phyloP scores from a whole-genome alignment of 495 filamentous ascomycete genomes.

The Articulospora tetracladia region DNA sequence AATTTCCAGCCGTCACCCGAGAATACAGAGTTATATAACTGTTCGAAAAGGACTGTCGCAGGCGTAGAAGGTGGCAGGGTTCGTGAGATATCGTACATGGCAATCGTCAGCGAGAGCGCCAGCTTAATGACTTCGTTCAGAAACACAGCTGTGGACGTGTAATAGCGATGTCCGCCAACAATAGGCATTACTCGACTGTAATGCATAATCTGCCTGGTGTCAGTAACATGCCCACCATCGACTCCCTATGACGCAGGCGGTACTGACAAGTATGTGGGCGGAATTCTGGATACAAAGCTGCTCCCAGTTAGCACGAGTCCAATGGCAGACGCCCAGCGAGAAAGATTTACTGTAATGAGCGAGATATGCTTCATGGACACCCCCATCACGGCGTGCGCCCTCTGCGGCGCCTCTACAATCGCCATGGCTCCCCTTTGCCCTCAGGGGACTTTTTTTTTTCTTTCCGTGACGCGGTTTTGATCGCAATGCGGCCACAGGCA shows the following conservation, averaged over 20 bases:
- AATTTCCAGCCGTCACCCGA: slow-evolving; percentile 96
- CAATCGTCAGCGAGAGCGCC: slow-evolving; percentile 76
- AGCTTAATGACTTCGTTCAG: slow-evolving; percentile 92
- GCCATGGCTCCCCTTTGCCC: slow-evolving; percentile 7
- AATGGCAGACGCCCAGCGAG: slow-evolving; percentile 13
- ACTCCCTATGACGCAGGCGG: not conserved
- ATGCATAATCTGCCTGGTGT: slow-evolving; percentile 59
- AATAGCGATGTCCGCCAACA: slow-evolving; percentile 77
- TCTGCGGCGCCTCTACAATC: slow-evolving; percentile 17
- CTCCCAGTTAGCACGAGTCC: slow-evolving; percentile 23
- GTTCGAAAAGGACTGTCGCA: slow-evolving; percentile 71
- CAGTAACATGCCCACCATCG: not conserved
- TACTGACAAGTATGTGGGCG: slow-evolving; percentile 64
- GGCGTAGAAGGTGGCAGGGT: slow-evolving; percentile 71
- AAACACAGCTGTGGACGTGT: slow-evolving; percentile 91
- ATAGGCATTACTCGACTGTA: slow-evolving; percentile 91
- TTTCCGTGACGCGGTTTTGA: not conserved
- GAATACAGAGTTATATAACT: slow-evolving; percentile 78
- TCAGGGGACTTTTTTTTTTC: not conserved
- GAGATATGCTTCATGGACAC: slow-evolving; percentile 74
- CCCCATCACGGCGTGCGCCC: slow-evolving; percentile 47
- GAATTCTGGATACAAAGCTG: slow-evolving; percentile 81
- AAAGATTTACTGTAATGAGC: slow-evolving; percentile 63
- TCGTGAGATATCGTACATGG: slow-evolving; percentile 79
- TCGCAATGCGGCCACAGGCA: not conserved